These are phyloP conservation scores for Euphorbia schlechtendalii DNA, from an alignment of 441 rosid species.

Conservation along the genomic window DNA sequence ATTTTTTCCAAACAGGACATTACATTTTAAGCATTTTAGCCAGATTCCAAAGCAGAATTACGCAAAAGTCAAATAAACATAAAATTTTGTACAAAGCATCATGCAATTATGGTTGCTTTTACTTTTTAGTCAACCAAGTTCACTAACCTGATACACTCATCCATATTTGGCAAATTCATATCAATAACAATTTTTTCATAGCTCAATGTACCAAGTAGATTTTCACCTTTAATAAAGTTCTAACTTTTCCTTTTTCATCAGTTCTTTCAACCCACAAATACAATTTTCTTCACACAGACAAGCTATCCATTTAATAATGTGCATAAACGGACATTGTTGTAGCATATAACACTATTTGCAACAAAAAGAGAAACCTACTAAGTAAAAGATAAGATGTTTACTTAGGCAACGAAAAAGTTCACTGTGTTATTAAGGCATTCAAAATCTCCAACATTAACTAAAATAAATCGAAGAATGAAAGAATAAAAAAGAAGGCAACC, in stretches of 20 bases:
- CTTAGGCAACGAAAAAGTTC: background rate
- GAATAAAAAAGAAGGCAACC: background rate
- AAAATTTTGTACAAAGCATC: background rate
- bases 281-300: background rate
- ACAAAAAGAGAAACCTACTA: background rate
- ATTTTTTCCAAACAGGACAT: background rate
- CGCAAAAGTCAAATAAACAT: background rate
- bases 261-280: constrained; percentile 1
- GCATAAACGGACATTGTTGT: background rate
- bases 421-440: background rate
- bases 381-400: background rate
- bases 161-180: background rate
- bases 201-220: background rate
- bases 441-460: background rate
- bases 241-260: background rate
- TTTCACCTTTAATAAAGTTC: background rate
- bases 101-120: background rate
- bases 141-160: background rate
- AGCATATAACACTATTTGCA: background rate
- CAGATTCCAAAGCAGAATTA: background rate
- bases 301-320: background rate
- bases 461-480: background rate
- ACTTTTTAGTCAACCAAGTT: background rate
- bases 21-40: background rate
- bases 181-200: background rate